These are phyloP conservation scores for Chytridiales sp. DNA, from an alignment of 371 early-diverging fungal species.

Conservation along the genomic window DNA sequence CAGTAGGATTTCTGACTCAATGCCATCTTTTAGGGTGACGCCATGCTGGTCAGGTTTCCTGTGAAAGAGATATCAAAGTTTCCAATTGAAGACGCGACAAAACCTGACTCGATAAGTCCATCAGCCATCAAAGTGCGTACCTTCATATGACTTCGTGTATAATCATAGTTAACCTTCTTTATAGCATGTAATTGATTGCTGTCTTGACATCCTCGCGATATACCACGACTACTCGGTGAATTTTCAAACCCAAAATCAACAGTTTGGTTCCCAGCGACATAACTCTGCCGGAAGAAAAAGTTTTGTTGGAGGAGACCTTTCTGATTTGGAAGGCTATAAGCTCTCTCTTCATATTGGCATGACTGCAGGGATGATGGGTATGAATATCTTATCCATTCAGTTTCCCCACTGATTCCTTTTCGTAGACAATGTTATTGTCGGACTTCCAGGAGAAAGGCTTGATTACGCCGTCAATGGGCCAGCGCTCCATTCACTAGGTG, in stretches of 20 bases:
- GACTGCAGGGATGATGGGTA: constrained; percentile 5
- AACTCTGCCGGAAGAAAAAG: neutral
- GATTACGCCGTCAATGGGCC: constrained; percentile 7
- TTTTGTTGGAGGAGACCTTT: neutral
- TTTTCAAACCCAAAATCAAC: constrained; percentile 7
- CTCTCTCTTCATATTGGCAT: constrained; percentile 6
- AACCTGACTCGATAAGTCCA: too few relatives aligned
- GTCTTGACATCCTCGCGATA: constrained; percentile 12
- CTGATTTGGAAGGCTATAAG: constrained; percentile 12
- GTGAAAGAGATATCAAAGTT: constrained; percentile 4
- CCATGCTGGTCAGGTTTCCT: constrained; percentile 3
- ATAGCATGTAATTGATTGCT: constrained; percentile 18
- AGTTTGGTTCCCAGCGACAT: constrained; percentile 3
- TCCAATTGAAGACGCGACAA: too few relatives aligned
- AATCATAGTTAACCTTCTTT: too few relatives aligned
- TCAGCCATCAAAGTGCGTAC: too few relatives aligned
- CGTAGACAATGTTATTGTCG: constrained; percentile 7
- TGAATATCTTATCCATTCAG: neutral
- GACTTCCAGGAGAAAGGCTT: constrained; percentile 4
- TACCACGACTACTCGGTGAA: constrained; percentile 10
- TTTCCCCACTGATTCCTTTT: neutral
- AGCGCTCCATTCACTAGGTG: neutral
- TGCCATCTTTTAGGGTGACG: constrained; percentile 1
- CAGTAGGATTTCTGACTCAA: too few relatives aligned
- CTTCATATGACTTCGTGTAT: too few relatives aligned